phyloP scores from a whole-genome alignment of 2,329 filamentous ascomycete species.

The Emericellopsis cladophorae region DNA sequence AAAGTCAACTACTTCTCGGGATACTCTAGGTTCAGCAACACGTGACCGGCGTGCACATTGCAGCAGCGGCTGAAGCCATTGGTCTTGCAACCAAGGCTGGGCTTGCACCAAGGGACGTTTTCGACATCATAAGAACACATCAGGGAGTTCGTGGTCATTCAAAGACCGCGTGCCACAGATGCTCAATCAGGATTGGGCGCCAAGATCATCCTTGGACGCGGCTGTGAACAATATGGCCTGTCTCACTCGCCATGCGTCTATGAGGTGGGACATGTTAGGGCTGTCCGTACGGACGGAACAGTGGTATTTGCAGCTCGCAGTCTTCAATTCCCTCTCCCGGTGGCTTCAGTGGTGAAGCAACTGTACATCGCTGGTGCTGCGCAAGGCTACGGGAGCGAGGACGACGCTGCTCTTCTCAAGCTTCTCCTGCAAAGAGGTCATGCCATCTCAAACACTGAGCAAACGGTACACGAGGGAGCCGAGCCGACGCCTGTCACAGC shows the following conservation, averaged over 20 bases:
- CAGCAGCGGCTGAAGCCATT: constrained; percentile 36
- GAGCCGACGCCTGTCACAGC: background rate
- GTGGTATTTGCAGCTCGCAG: constrained; percentile 3
- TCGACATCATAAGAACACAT: constrained; percentile 14
- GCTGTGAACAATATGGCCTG: constrained; percentile 21
- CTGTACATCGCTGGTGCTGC: constrained; percentile 13
- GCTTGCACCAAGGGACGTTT: constrained; percentile 23
- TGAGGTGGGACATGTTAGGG: background rate
- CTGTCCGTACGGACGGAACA: background rate
- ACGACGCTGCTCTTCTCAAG: constrained; percentile 14
- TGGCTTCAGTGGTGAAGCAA: constrained; percentile 19
- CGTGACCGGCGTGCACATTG: constrained; percentile 30
- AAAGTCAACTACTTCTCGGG: too few relatives aligned
- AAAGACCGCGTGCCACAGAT: constrained; percentile 40
- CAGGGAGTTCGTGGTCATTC: constrained; percentile 38
- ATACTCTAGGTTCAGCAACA: too few relatives aligned
- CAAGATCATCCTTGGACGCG: constrained; percentile 20
- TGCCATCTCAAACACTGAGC: constrained; percentile 7
- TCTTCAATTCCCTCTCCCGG: constrained; percentile 19
- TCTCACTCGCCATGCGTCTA: background rate
- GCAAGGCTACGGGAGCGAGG: constrained; percentile 13
- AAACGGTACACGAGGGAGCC: background rate
- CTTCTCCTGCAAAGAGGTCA: constrained; percentile 8
- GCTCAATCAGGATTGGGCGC: constrained; percentile 32
- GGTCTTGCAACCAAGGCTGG: constrained; percentile 34